phyloP scores from a whole-genome alignment of 2,329 filamentous ascomycete genomes.

The Alternaria consortialis region DNA sequence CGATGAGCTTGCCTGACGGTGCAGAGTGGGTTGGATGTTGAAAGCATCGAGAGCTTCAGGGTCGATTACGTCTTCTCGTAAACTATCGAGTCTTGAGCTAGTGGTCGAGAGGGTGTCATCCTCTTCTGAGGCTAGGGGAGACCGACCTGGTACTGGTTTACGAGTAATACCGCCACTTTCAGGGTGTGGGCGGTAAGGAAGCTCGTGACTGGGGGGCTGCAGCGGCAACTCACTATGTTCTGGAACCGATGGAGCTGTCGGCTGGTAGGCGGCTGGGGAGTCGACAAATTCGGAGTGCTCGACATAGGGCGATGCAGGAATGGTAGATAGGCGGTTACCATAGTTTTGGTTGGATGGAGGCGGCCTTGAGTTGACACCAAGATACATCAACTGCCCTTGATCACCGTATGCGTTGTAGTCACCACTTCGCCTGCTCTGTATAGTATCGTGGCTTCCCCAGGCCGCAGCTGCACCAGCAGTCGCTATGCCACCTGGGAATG shows the following conservation, averaged over 20 bases:
- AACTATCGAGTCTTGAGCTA: conserved; percentile 56
- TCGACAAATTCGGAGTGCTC: conserved; percentile 51
- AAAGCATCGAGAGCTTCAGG: conserved; percentile 56
- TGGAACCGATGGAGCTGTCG: conserved; percentile 47
- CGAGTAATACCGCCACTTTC: conserved; percentile 44
- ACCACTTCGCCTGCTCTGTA: conserved; percentile 43
- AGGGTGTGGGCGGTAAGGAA: conserved; percentile 36
- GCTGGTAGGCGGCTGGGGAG: conserved; percentile 42
- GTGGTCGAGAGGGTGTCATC: conserved; percentile 48
- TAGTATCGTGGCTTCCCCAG: conserved; percentile 49
- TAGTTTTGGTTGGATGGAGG: conserved; percentile 63
- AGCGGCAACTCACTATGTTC: conserved; percentile 45
- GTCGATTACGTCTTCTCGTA: conserved; percentile 56
- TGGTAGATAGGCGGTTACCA: conserved; percentile 54
- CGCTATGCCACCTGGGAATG: conserved; percentile 45
- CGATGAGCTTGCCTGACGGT: conserved; percentile 47
- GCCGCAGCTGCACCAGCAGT: conserved; percentile 53
- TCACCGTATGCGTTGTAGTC: conserved; percentile 38
- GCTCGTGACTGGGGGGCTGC: conserved; percentile 33
- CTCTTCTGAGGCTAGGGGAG: conserved; percentile 48
- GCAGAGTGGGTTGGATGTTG: conserved; percentile 36
- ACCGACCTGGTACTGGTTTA: conserved; percentile 55
- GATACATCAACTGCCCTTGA: conserved; percentile 30
- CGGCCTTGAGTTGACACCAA: conserved; percentile 59
- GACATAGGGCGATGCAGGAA: conserved; percentile 56